Base-by-base conservation (phyloP, 1,284 basidiomycete genomes). In the Microbotryum lychnidis-dioicae region DNA sequence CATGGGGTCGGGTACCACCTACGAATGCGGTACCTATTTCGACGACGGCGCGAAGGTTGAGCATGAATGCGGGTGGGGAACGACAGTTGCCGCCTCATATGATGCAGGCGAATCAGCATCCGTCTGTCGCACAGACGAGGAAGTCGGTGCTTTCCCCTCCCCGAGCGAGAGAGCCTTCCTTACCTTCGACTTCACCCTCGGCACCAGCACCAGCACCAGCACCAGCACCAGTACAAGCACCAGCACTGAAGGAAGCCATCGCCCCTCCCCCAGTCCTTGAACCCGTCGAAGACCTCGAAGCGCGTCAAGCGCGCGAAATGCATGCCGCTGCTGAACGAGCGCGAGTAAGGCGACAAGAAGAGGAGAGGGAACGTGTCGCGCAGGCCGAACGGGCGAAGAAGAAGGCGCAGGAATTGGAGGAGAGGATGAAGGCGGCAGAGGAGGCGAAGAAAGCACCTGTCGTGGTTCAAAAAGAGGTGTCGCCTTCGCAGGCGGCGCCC, bases 241-340 rank as follows among this genome's bases (percentile, higher is more conserved):
- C 61, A 45, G 12, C 56, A 20, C 20, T 46, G 23, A 42, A 42
- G 51, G 25, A 45, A 31, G 4, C n/a, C 21, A 2, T 33, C 47
- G 16, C 53, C 27, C 74, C 70, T 53, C 59, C 71, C 44, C 61
- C 59, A n/a, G 47, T 59, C n/a, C 12, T 49, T 20, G 54, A 50
- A 33, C 73, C 77, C 69, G 25, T 70, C 61, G 74, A 80, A n/a
- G 86, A 87, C 69, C 73, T 87, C 49, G 85, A 90, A 58, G 85
- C 85, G 65, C 79, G 81, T 10, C 84, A 87, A 68, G 88, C 88
- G 69, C 84, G 85, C 49, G 82, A 89, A 54, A 94, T 97, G 91
- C 89, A 91, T 66, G 83, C 78, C 59, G 90, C 90, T 4, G 92
- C 91, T 4, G 91, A 90, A 69, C 83, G 91, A 56, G 92, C 92